A percentile compares a stretch with the other conserved stretches of the same genome.
These are phyloP conservation scores for Colletotrichum sp. DNA, from an alignment of 2,329 filamentous ascomycete species.

Conservation along the genomic window DNA sequence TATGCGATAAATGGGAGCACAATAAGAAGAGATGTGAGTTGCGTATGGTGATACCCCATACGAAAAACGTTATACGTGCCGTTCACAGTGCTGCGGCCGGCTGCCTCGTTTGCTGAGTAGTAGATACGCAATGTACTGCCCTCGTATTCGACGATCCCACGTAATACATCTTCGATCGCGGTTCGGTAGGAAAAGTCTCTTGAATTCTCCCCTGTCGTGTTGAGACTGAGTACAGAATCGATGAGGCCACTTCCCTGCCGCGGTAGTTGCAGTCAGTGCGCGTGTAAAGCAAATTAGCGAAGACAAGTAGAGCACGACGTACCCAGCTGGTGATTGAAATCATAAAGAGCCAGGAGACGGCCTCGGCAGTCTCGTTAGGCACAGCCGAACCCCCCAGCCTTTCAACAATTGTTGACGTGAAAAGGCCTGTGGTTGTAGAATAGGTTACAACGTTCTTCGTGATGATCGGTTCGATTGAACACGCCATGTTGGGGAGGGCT, in stretches of 20 bases:
- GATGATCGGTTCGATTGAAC: background rate
- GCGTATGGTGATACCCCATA: background rate
- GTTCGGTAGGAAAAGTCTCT: background rate
- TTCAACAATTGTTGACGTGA: background rate
- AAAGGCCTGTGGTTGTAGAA: background rate
- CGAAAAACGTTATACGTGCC: background rate
- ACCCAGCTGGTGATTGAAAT: background rate
- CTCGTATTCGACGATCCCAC: background rate
- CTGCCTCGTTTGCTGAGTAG: background rate
- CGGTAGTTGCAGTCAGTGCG: background rate
- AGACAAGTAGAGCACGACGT: background rate
- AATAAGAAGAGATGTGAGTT: background rate
- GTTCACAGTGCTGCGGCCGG: background rate
- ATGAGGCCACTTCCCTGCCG: background rate
- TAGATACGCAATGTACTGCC: background rate
- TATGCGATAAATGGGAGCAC: background rate
- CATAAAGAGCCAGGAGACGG: background rate
- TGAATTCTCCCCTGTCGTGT: background rate
- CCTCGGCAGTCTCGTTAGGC: background rate
- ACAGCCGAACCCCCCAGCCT: background rate
- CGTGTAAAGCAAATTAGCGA: background rate
- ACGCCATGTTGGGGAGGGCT: background rate
- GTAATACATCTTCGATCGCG: background rate
- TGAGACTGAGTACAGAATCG: background rate
- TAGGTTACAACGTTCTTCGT: background rate